Conservation (phyloP, 1,139 yeast genomes). For the Entelexis paramagnoliae region DNA sequence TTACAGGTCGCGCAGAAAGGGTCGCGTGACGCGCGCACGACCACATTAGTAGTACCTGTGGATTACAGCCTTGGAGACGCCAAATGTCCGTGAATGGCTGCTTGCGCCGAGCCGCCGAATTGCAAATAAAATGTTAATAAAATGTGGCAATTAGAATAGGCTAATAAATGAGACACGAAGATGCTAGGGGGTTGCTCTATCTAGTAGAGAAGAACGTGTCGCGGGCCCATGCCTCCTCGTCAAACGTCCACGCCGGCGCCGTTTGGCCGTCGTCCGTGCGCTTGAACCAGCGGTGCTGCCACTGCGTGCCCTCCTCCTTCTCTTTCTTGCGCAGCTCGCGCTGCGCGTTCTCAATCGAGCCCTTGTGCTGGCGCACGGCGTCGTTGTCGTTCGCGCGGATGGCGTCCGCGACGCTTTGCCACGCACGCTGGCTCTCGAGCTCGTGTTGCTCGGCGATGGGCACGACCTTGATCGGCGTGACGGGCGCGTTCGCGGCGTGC, state of each 20-base stretch:
- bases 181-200: not conserved
- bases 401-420: conserved; percentile 85
- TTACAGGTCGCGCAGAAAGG: too few species aligned
- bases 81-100: too few species aligned
- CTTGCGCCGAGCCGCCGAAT: not conserved
- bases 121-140: not conserved
- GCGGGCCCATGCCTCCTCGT: conserved; percentile 17
- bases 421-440: conserved; percentile 73
- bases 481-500: conserved; percentile 37
- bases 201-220: conserved; percentile 21
- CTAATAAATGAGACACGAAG: not conserved
- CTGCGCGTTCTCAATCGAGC: conserved; percentile 69
- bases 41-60: too few species aligned
- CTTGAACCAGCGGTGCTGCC: conserved; percentile 73
- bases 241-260: conserved; percentile 19
- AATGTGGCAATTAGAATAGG: not conserved
- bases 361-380: conserved; percentile 60
- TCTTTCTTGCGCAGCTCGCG: conserved; percentile 71
- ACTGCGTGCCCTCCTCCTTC: conserved; percentile 45
- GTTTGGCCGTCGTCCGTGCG: conserved; percentile 13
- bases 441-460: conserved; percentile 66
- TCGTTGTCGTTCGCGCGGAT: conserved; percentile 64
- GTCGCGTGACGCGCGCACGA: too few species aligned
- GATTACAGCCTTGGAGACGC: too few species aligned
- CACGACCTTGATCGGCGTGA: conserved; percentile 58